A percentile compares a stretch with the other conserved stretches of the same genome.
These are phyloP conservation scores for Gaeumannomyces sp. DNA, from an alignment of 2,329 filamentous ascomycete species.

Conservation along the genomic window DNA sequence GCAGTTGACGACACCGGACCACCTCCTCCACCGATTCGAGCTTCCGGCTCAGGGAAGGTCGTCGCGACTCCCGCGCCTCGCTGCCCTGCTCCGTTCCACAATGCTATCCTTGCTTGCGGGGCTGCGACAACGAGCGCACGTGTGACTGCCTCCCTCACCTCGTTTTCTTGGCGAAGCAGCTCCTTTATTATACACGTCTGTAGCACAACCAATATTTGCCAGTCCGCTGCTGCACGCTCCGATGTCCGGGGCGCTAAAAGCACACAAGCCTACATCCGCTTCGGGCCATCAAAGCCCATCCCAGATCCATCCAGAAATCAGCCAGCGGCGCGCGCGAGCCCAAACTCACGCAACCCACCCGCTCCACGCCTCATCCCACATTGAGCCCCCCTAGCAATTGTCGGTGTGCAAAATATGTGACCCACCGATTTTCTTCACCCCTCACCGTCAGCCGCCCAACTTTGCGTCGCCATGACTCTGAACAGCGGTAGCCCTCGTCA, in stretches of 20 bases:
- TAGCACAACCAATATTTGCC: neutral
- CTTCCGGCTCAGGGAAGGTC: neutral
- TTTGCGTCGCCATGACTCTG: neutral
- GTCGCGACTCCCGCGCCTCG: neutral
- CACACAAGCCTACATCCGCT: neutral
- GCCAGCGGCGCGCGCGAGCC: neutral
- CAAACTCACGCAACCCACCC: constrained; percentile 1
- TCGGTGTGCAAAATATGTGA: neutral
- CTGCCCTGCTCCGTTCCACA: neutral
- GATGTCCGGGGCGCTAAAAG: neutral
- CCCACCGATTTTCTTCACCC: neutral
- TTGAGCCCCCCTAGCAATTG: neutral
- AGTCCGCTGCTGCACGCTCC: neutral
- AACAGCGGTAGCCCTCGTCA: neutral
- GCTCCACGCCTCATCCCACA: neutral
- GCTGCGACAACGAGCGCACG: neutral
- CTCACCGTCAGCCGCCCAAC: constrained; percentile 1
- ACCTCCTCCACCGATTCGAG: neutral
- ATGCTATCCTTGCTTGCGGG: neutral
- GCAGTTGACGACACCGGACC: neutral
- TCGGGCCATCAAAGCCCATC: neutral
- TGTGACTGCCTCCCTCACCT: neutral
- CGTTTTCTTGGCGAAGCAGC: neutral
- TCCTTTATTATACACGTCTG: neutral
- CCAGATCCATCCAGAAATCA: neutral